A percentile compares a stretch with the other conserved stretches of the same genome.
phyloP scores from a whole-genome alignment of 371 early-diverging fungal genomes.

The Mucor plumbeus region DNA sequence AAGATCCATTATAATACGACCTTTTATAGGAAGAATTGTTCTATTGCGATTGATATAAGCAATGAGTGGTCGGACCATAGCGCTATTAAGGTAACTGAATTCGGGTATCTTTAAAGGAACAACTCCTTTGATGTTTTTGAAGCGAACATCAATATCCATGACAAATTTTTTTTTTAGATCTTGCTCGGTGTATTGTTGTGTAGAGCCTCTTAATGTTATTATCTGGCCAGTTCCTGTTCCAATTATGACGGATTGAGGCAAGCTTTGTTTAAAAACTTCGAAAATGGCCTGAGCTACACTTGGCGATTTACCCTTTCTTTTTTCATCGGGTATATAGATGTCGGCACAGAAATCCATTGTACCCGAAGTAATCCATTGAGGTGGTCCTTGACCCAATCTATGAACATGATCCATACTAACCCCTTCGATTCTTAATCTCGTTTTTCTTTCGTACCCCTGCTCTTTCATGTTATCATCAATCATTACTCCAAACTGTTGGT shows the following conservation, averaged over 20 bases:
- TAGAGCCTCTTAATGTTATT: constrained; percentile 13
- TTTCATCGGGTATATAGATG: constrained; percentile 66
- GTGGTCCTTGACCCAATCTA: constrained; percentile 87
- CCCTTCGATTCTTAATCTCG: constrained; percentile 85
- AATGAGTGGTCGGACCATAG: constrained; percentile 89
- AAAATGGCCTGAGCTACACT: constrained; percentile 69
- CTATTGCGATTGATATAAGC: constrained; percentile 93
- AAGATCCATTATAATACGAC: constrained; percentile 77
- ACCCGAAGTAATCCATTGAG: constrained; percentile 93
- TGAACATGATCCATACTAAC: constrained; percentile 92
- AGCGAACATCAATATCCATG: constrained; percentile 76
- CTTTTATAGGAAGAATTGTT: constrained; percentile 81
- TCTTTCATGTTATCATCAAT: constrained; percentile 40
- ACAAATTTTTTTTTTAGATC: constrained; percentile 28
- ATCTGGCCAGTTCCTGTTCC: constrained; percentile 40
- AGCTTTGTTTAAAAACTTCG: constrained; percentile 76
- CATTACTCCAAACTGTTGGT: constrained; percentile 42
- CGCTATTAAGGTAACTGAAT: constrained; percentile 77
- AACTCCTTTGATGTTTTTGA: constrained; percentile 87
- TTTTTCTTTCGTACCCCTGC: constrained; percentile 55
- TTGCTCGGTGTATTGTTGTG: neutral
- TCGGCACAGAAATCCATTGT: constrained; percentile 83
- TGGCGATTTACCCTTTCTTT: constrained; percentile 50
- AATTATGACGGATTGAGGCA: constrained; percentile 51
- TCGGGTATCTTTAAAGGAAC: constrained; percentile 79